Base-by-base conservation (phyloP, 1,284 basidiomycete genomes). In the Chalciporus sp. region DNA sequence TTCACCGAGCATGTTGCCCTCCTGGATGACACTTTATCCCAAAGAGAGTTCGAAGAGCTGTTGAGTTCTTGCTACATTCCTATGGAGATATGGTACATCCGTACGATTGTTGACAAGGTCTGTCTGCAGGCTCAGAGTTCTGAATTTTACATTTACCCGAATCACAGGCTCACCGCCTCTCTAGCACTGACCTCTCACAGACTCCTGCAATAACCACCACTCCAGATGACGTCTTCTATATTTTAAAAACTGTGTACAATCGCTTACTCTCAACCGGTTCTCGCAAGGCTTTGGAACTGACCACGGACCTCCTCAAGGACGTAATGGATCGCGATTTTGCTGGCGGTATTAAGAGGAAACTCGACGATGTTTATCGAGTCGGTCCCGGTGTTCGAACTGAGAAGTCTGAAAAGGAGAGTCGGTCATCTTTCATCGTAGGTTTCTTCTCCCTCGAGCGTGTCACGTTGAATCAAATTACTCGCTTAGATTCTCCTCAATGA, bases 201-300 rank as follows among this genome's bases (percentile, higher is more conserved):
- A 72, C 63, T 23, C 85, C 80, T 40, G 73, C 76, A 4, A 78
- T 76, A 7, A 86, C 93, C 51, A 83, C 90, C 42, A 88, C 88
- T 0, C 92, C 95, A 0, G 95, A 98, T 68, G 95, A 98, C 63
- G 90, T 88, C 2, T 98, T 98, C 73, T 98, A 95, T 72, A 88
- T 98, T 52, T 75, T 97, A 58, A 97, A 95, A 71, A 79, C 87
- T 4, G 87, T 95, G 2, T 76, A 95, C 5, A 76, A 82, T 16
- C 82, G 95, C 10, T 74, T 93, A 28, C 68, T 95, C 16, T 86
- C 87, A 0, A 88, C 88, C 0, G 92, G 92, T 0, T 88, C 86
- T 3, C 60, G 85, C 1, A 66, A 68, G 3, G 82, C 81, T 2
- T 78, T 94, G 2, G 75, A 81, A 51, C 75, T 74, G 17, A 85